Base-by-base conservation (phyloP, 106 monocot genomes). In the Dendrobium nobile region DNA sequence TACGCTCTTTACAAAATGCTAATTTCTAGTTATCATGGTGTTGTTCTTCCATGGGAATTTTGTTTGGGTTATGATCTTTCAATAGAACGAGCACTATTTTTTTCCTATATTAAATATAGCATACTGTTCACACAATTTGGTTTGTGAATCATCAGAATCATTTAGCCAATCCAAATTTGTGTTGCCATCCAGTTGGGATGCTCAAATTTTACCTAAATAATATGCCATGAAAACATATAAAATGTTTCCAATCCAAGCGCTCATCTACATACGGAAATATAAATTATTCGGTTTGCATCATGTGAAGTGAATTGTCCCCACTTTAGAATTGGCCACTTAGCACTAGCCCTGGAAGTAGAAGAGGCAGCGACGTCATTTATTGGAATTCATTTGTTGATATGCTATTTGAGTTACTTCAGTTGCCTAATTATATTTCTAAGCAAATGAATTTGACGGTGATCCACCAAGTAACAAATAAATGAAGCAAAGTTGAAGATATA, bases 361-460 rank as follows among this genome's bases (percentile, higher is more conserved):
- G 7, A 64, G 2, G 24, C 6, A 64, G 64, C 6, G 24, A 64
- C 9, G 24, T 64, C n/a, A 13, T 22, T 64, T 64, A 1, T 22
- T 4, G 13, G 28, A 70, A 2, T 33, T 31, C 70, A 70, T 70
- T 70, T 70, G 70, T 10, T 70, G 10, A 15, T 33, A 5, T 22
- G 64, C 11, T 43, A 74, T 41, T 18, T 42, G 28, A 42, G 41
- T 74, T 74, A 74, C 43, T 74, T 74, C n/a, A 74, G 74, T 74
- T 42, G 18, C 43, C 19, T 43, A 33, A 74, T 43, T 42, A 74
- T 42, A 7, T 19, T 74, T 73, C 9, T 74, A 74, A 42, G 74
- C 4, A 11, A 24, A 76, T 76, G 22, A 76, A 10, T 10, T 48
- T n/a, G 48, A 70, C 13, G 11, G 7, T 76, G 5, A 19, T 41